Evolutionary conservation across 2,329 filamentous ascomycete species (phyloP).

Genomic region (Paecilomyces niveus): DNA sequence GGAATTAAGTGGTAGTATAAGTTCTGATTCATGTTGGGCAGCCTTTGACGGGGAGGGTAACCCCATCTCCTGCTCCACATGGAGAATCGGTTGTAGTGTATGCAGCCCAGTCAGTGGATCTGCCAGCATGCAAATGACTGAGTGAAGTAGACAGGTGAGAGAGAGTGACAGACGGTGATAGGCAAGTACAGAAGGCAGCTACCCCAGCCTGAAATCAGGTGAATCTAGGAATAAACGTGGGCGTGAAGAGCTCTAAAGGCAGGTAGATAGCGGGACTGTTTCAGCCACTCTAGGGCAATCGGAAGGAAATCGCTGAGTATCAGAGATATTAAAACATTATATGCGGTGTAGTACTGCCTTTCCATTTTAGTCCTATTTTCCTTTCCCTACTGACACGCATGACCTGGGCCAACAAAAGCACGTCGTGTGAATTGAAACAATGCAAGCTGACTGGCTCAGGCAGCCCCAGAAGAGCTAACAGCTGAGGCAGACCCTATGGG

Average conservation of each 20-base stretch:
- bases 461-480: neutral
- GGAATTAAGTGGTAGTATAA: neutral
- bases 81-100: neutral
- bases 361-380: neutral
- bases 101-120: neutral
- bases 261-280: neutral
- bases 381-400: neutral
- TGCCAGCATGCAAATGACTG: slow-evolving; percentile 1
- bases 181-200: neutral
- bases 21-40: neutral
- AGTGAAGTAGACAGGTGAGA: neutral
- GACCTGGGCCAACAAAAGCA: neutral
- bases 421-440: neutral
- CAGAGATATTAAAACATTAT: neutral
- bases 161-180: neutral
- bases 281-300: neutral
- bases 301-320: neutral
- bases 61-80: neutral
- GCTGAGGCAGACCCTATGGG: neutral
- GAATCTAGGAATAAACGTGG: neutral
- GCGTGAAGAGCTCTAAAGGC: neutral
- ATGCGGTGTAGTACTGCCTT: neutral
- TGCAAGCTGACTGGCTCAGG: neutral
- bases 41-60: neutral
- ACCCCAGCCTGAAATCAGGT: neutral